Evolutionary conservation across 2,329 filamentous ascomycete genomes (phyloP), one percentile per base, ranked within the genome.

Genomic region (Pseudogymnoascus sp.): DNA sequence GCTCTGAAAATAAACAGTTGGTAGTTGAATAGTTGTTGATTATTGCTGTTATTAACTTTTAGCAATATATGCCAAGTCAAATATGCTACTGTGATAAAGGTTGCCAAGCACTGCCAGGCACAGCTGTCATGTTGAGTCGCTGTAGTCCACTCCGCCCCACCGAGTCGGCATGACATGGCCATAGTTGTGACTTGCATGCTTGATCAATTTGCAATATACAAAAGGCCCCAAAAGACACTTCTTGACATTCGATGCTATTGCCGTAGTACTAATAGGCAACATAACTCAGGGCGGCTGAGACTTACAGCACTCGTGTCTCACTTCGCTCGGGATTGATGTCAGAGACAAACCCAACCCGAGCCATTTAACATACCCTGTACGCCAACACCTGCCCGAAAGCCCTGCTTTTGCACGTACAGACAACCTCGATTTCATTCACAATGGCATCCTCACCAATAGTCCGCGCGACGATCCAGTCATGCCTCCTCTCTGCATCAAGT

Each of bases 401-500:
- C 12, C 28, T 33, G 12, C 15, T 14, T 12, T 33, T 20, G 9
- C n/a, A 25, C n/a, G 30, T 33, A 33, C 43, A 18, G 9, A 14
- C n/a, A 33, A 53, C 28, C 5, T 4, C 14, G 4, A 33, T 6
- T 64, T 74, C 5, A 33, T 20, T 18, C 11, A 12, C 28, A 33
- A 53, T 53, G 47, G 7, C 18, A 14, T 53, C 47, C 11, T 75
- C 82, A 2, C 80, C 84, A 4, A 79, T 89, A 47, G 70, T 85
- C 25, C 77, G 73, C 59, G 82, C 83, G 33, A 88, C 84, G 4
- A 67, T 87, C 58, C 88, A 92, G 75, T 82, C 86, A 18, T 82
- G 83, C 20, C 70, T 84, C 33, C 78, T 93, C 36, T 83, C 81
- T 64, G 82, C 82, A 58, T 76, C 86, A 14, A 90, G 89, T 63